phyloP scores from a whole-genome alignment of 2,329 filamentous ascomycete species.

The Exophiala calicioides region DNA sequence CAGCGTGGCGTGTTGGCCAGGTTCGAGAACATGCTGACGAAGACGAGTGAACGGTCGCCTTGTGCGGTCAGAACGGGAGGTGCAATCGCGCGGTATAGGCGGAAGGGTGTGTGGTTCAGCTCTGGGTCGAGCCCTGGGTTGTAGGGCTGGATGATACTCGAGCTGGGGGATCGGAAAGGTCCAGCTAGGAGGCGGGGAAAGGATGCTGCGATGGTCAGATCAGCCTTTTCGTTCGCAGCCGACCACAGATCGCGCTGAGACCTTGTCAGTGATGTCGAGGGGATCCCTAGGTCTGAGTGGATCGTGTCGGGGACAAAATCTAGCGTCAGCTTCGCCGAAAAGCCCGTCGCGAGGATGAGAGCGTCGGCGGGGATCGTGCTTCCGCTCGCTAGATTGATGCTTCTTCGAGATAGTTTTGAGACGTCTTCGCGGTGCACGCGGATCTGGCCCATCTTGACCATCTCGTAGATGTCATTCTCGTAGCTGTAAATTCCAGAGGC shows the following conservation, averaged over 20 bases:
- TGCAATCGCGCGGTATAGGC: conserved; percentile 50
- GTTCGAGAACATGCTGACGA: conserved; percentile 50
- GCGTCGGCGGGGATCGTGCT: conserved; percentile 50
- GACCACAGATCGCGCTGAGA: conserved; percentile 36
- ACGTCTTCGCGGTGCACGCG: conserved; percentile 60
- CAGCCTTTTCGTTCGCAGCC: conserved; percentile 45
- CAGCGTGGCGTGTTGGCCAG: conserved; percentile 45
- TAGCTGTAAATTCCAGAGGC: conserved; percentile 64
- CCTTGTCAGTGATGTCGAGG: conserved; percentile 34
- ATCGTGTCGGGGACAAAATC: conserved; percentile 50
- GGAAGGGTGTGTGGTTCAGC: conserved; percentile 37
- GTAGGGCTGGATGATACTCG: conserved; percentile 19
- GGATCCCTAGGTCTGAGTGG: conserved; percentile 50
- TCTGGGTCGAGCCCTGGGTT: conserved; percentile 19
- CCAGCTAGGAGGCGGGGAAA: conserved; percentile 42
- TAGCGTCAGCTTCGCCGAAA: conserved; percentile 53
- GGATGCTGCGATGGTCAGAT: conserved; percentile 46
- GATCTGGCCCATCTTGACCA: conserved; percentile 57
- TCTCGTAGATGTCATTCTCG: conserved; percentile 57
- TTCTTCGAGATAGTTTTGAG: conserved; percentile 46
- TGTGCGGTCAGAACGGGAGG: conserved; percentile 41
- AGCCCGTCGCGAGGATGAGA: conserved; percentile 60
- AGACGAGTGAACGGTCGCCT: conserved; percentile 49
- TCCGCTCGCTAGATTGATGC: conserved; percentile 53
- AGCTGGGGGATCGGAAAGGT: conserved; percentile 43